Percentiles rank a stretch among this genome's conserved stretches.
Evolutionary conservation across 768 basidiomycete species (phyloP).

Genomic region (Kwoniella sp.): DNA sequence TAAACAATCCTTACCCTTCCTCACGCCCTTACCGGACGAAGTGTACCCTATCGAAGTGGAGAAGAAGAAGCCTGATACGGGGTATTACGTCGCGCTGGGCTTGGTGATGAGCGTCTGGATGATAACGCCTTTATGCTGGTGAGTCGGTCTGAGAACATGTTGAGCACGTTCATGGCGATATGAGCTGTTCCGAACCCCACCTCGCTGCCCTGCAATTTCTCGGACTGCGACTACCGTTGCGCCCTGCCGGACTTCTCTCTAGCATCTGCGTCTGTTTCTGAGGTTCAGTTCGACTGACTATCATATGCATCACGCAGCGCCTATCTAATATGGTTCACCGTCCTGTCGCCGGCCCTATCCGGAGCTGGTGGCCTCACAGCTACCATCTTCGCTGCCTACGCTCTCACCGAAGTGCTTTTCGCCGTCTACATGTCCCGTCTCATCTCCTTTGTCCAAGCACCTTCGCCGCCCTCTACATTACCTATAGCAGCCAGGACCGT

Average conservation of each 20-base stretch:
- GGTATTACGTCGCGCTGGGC: slow-evolving; percentile 39
- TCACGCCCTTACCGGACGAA: slow-evolving; percentile 38
- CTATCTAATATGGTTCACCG: slow-evolving; percentile 44
- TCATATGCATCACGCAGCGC: slow-evolving; percentile 21
- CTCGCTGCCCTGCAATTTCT: no score
- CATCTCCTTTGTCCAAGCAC: slow-evolving; percentile 34
- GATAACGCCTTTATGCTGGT: slow-evolving; percentile 46
- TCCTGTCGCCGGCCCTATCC: slow-evolving; percentile 22
- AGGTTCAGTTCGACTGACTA: not conserved
- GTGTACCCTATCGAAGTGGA: slow-evolving; percentile 31
- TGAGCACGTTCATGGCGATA: no score
- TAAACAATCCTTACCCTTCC: slow-evolving; percentile 6
- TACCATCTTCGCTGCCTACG: slow-evolving; percentile 44
- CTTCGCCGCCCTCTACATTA: slow-evolving; percentile 32
- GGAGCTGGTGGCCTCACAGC: slow-evolving; percentile 27
- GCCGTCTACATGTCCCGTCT: slow-evolving; percentile 42
- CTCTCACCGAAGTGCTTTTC: slow-evolving; percentile 44
- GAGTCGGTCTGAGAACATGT: slow-evolving; percentile 1
- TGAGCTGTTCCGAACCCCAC: no score
- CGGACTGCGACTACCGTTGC: no score
- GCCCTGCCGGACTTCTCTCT: no score
- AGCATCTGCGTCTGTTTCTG: no score
- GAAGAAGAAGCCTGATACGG: slow-evolving; percentile 27
- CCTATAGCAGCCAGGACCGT: slow-evolving; percentile 33
- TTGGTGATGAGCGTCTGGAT: slow-evolving; percentile 44